Conservation (phyloP, 768 basidiomycete genomes). For the Trametes maxima region DNA sequence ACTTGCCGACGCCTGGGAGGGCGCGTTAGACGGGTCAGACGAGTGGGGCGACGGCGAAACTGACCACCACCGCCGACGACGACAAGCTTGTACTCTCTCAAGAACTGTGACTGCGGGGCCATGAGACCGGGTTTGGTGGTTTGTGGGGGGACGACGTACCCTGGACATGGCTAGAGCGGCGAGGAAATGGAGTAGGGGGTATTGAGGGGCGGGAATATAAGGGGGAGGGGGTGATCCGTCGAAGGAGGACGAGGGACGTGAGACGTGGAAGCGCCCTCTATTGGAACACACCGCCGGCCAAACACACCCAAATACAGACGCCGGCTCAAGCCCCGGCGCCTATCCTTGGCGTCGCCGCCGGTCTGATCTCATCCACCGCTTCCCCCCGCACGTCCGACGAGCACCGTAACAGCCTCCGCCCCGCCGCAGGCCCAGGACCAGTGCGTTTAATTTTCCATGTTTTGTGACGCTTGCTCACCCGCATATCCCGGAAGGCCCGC, state of each 20-base stretch:
- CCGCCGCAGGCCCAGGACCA: no score
- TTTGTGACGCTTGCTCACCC: no score
- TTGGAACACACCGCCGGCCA: constrained; percentile 10
- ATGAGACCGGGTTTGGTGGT: background rate
- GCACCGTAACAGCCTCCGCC: no score
- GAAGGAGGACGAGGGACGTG: constrained; percentile 16
- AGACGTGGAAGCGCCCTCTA: constrained; percentile 22
- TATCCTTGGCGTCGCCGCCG: constrained; percentile 4
- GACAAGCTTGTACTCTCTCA: constrained; percentile 97
- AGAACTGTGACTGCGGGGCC: constrained; percentile 69
- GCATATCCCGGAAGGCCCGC: background rate
- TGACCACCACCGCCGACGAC: constrained; percentile 97
- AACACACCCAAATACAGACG: constrained; percentile 18
- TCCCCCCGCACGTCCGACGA: background rate
- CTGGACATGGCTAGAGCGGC: constrained; percentile 34
- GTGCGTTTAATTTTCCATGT: no score
- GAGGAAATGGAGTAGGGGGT: constrained; percentile 12
- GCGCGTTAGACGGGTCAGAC: background rate
- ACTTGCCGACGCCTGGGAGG: constrained; percentile 70
- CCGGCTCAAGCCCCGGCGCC: background rate
- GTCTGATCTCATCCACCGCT: background rate
- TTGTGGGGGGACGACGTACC: constrained; percentile 26
- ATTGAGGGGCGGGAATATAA: constrained; percentile 19
- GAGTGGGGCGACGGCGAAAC: constrained; percentile 26
- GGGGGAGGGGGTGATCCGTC: constrained; percentile 23